These are phyloP conservation scores for Amborella trichopoda DNA, from an alignment of 164 flowering plant genomes.

Conservation along the genomic window DNA sequence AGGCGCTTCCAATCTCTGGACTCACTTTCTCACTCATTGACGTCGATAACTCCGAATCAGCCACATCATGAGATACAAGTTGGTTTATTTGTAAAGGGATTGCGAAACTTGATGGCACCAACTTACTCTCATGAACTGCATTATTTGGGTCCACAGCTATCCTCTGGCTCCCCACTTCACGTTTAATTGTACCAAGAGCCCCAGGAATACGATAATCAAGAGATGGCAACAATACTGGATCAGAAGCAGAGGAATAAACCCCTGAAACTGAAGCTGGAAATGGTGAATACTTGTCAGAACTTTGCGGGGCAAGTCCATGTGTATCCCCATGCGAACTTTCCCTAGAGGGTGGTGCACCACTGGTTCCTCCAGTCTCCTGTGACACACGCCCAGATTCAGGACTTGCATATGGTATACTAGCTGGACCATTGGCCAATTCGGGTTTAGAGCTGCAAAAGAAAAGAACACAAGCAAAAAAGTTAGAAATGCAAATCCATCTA, in stretches of 20 bases:
- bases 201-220: slow-evolving; percentile 35
- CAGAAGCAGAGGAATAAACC: slow-evolving; percentile 50
- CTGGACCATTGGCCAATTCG: slow-evolving; percentile 7
- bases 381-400: slow-evolving; percentile 14
- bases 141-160: slow-evolving; percentile 18
- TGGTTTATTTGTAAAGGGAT: slow-evolving; percentile 5
- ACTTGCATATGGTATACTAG: slow-evolving; percentile 12
- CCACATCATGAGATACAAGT: slow-evolving; percentile 5
- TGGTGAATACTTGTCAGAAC: neutral
- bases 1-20: slow-evolving; percentile 22
- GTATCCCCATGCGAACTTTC: no score
- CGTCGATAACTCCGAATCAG: slow-evolving; percentile 9
- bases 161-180: slow-evolving; percentile 43
- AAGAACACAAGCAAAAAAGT: no score
- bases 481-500: no score
- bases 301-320: slow-evolving; percentile 2
- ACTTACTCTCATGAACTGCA: slow-evolving; percentile 23
- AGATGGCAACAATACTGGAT: slow-evolving; percentile 54
- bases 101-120: slow-evolving; percentile 20
- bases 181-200: slow-evolving; percentile 42
- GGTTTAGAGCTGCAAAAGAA: slow-evolving; percentile 32
- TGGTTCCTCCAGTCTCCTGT: slow-evolving; percentile 6
- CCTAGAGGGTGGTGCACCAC: no score
- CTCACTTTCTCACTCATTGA: slow-evolving; percentile 13
- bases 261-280: slow-evolving; percentile 30